Percentiles rank a stretch among this genome's conserved stretches.
These are phyloP conservation scores for Fomitopsis betulina DNA, from an alignment of 1,284 basidiomycete species.

Conservation along the genomic window DNA sequence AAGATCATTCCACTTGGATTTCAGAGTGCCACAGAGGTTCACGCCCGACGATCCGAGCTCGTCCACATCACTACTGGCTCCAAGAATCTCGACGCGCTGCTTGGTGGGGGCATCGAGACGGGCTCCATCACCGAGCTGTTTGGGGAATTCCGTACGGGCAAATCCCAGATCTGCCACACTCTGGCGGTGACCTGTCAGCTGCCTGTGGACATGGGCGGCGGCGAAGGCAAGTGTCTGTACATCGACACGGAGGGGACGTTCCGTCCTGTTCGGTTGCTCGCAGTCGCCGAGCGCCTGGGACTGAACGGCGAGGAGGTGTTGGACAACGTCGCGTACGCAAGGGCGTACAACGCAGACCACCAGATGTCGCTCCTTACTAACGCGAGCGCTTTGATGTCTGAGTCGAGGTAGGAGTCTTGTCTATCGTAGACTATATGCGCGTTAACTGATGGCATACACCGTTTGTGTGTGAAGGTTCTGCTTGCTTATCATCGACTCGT, in stretches of 20 bases:
- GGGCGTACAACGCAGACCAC: slow-evolving; percentile 99
- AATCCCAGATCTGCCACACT: slow-evolving; percentile 98
- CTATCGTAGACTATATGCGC: slow-evolving; percentile 14
- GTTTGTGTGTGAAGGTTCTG: slow-evolving; percentile 67
- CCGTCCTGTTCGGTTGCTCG: slow-evolving; percentile 91
- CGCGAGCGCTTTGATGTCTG: slow-evolving; percentile 96
- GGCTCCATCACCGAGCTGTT: slow-evolving; percentile 98
- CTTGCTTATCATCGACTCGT: slow-evolving; percentile 94
- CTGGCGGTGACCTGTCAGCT: slow-evolving; percentile 98
- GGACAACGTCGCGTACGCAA: slow-evolving; percentile 97
- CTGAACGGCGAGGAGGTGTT: slow-evolving; percentile 96
- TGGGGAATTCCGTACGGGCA: slow-evolving; percentile 98
- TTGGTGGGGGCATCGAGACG: slow-evolving; percentile 98
- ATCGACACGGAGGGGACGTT: slow-evolving; percentile 99
- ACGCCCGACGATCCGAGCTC: slow-evolving; percentile 92
- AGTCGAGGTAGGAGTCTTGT: slow-evolving; percentile 68
- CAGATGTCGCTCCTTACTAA: slow-evolving; percentile 88
- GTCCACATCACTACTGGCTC: slow-evolving; percentile 98
- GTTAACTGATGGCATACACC: slow-evolving; percentile 3
- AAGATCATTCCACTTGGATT: slow-evolving; percentile 98
- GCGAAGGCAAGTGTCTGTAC: slow-evolving; percentile 98
- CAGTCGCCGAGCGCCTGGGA: slow-evolving; percentile 94
- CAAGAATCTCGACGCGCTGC: slow-evolving; percentile 91
- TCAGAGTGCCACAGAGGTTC: slow-evolving; percentile 97
- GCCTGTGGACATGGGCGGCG: slow-evolving; percentile 96